Percentiles rank a stretch among this genome's conserved stretches.
phyloP scores from a whole-genome alignment of 306 rosid species.

The Castanopsis chinensis region DNA sequence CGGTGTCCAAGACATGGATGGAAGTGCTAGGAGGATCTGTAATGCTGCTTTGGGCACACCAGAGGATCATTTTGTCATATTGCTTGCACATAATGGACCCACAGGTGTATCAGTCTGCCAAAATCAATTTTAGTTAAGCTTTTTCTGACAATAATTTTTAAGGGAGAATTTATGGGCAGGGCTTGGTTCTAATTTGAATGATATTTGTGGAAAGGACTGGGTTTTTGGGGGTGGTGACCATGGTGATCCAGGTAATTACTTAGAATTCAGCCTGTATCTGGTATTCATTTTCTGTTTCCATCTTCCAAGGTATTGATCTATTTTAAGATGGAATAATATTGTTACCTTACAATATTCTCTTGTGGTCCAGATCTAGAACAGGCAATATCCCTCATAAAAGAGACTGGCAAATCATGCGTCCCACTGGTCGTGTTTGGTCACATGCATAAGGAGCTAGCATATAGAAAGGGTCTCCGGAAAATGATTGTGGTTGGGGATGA shows the following conservation, averaged over 20 bases:
- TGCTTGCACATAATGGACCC: conserved; percentile 93
- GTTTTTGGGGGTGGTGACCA: conserved; percentile 63
- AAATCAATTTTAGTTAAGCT: conserved; percentile 1
- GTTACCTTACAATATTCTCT: conserved; percentile 16
- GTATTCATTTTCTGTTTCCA: background rate
- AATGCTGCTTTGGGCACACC: conserved; percentile 64
- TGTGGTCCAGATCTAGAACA: conserved; percentile 52
- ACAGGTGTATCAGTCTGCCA: conserved; percentile 44
- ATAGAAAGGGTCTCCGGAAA: conserved; percentile 71
- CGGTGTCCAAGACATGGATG: conserved; percentile 63
- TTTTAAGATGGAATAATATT: conserved; percentile 9
- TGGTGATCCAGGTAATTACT: conserved; percentile 79
- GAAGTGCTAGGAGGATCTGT: conserved; percentile 70
- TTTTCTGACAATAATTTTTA: conserved; percentile 7
- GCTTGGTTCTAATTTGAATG: conserved; percentile 78
- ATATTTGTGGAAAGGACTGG: conserved; percentile 98
- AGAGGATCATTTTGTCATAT: conserved; percentile 53
- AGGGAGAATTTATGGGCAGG: conserved; percentile 44
- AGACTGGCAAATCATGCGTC: conserved; percentile 34
- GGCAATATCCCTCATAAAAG: conserved; percentile 60
- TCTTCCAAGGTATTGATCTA: background rate
- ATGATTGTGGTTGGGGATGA: conserved; percentile 62
- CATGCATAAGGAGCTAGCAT: conserved; percentile 83
- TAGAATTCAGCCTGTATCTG: conserved; percentile 3
- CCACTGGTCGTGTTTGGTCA: conserved; percentile 85